Evolutionary conservation across 1,139 yeast species (phyloP).

Genomic region (Komagataea norvegica): DNA sequence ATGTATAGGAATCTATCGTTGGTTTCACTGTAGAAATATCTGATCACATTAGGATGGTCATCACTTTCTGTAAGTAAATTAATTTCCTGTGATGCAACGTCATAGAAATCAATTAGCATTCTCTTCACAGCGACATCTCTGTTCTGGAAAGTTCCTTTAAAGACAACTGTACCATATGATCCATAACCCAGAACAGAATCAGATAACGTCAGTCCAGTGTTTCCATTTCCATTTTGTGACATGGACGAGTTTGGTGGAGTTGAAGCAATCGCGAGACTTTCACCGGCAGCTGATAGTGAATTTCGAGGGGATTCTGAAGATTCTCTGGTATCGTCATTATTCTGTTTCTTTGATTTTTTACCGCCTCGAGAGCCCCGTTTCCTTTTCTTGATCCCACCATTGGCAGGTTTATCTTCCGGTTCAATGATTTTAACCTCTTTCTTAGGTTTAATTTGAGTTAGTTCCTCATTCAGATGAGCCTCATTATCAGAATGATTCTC

Average conservation of each 20-base stretch:
- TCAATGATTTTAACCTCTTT: slow-evolving; percentile 22
- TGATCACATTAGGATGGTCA: slow-evolving; percentile 90
- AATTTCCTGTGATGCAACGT: slow-evolving; percentile 94
- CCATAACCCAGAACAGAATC: slow-evolving; percentile 86
- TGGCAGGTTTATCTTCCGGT: slow-evolving; percentile 16
- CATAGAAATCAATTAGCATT: slow-evolving; percentile 89
- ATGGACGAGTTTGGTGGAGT: slow-evolving; percentile 1
- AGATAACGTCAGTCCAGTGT: slow-evolving; percentile 53
- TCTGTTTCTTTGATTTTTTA: slow-evolving; percentile 43
- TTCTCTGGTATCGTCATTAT: slow-evolving; percentile 4
- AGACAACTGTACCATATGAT: slow-evolving; percentile 94
- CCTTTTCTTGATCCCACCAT: slow-evolving; percentile 41
- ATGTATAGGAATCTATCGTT: slow-evolving; percentile 85
- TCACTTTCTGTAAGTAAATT: slow-evolving; percentile 86
- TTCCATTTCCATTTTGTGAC: not conserved
- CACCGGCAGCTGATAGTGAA: slow-evolving; percentile 1
- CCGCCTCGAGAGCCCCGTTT: slow-evolving; percentile 91
- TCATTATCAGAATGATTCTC: no score
- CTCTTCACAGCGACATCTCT: slow-evolving; percentile 95
- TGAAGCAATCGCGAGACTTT: not conserved
- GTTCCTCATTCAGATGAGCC: not conserved
- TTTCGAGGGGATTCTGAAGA: slow-evolving; percentile 1
- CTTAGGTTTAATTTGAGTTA: slow-evolving; percentile 9
- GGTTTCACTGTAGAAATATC: slow-evolving; percentile 89
- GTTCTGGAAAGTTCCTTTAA: slow-evolving; percentile 82